Percentiles rank a stretch among this genome's conserved stretches.
phyloP scores from a whole-genome alignment of 2,329 filamentous ascomycete genomes.

The Lachnellula suecica region DNA sequence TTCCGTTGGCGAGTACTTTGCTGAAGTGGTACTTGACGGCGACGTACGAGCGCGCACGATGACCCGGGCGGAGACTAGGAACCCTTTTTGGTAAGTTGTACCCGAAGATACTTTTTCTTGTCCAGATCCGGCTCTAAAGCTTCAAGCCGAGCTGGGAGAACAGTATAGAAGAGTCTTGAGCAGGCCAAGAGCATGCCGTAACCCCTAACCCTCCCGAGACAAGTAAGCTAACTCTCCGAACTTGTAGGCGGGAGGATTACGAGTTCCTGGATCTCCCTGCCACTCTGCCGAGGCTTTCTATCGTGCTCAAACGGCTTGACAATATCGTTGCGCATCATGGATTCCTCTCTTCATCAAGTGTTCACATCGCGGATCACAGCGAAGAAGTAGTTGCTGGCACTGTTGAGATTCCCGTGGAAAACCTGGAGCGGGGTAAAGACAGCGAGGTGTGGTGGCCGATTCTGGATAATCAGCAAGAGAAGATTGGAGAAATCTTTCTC shows the following conservation, averaged over 20 bases:
- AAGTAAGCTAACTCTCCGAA: too few species aligned
- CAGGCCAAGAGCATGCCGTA: background rate
- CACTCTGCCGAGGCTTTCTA: slow-evolving; percentile 64
- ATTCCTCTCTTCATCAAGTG: slow-evolving; percentile 29
- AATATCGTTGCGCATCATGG: slow-evolving; percentile 22
- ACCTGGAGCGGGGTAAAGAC: slow-evolving; percentile 74
- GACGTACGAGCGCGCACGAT: slow-evolving; percentile 76
- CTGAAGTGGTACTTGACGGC: slow-evolving; percentile 77
- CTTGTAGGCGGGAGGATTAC: slow-evolving; percentile 63
- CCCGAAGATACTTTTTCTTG: background rate
- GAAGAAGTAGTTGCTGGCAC: slow-evolving; percentile 62
- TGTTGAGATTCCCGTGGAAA: slow-evolving; percentile 74
- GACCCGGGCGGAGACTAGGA: slow-evolving; percentile 67
- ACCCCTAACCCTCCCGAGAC: background rate
- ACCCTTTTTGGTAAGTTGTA: slow-evolving; percentile 64
- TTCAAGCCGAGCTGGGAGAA: too few species aligned
- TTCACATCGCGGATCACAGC: slow-evolving; percentile 29
- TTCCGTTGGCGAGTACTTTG: slow-evolving; percentile 68
- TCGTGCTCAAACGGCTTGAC: slow-evolving; percentile 69
- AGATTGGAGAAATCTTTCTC: slow-evolving; percentile 81
- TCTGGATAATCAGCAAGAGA: slow-evolving; percentile 71
- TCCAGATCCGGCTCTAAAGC: too few species aligned
- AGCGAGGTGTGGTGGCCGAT: slow-evolving; percentile 88
- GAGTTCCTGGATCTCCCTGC: slow-evolving; percentile 74
- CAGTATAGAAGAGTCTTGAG: too few species aligned